Evolutionary conservation across 805 yeast species (phyloP), one percentile per base, ranked within the genome.

Genomic region (Zygotorulaspora danielsina): DNA sequence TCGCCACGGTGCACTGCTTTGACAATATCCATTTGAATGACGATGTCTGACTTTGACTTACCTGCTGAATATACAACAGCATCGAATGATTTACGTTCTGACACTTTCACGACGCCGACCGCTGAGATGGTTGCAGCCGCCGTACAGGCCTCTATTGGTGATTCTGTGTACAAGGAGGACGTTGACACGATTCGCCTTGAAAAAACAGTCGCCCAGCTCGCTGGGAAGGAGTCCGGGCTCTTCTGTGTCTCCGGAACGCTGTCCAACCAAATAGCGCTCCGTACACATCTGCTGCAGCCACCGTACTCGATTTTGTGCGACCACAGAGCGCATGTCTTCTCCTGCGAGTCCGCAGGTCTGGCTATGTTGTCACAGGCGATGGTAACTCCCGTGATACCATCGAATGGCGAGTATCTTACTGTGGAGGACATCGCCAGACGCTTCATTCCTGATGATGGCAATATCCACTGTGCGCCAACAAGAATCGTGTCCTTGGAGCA

Each of bases 51-150:
- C 18, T 45, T 44, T 35, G 54, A 54, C 33, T 42, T 55, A 42
- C 62, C 62, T 12, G 53, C 55, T 24, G 47, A 39, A 12, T 61
- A 61, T 36, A 38, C 43, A 6, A 31, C 57, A 24, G 64, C 71
- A 9, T 45, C 58, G 18, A 75, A 75, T 57, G 81, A 77, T 49
- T 70, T 76, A 50, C 69, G 81, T 60, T 73, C 90, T 53, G 97
- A 89, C 61, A 89, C 97, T 1, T 86, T 87, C 72, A 88, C 96
- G 3, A 83, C 84, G 9, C 97, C 97, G 16, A 78, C 95, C 0
- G 66, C 68, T 22, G 69, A 75, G 28, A 86, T 88, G 90, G 58
- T 83, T 13, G 70, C 73, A 41, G 78, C 87, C 32, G 78, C 76
- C 32, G 36, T 68, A 19, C 50, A 58, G 5, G 75, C 84, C 19